Conservation (phyloP, 192 early-diverging fungal species). For the Paraglomus occultum region DNA sequence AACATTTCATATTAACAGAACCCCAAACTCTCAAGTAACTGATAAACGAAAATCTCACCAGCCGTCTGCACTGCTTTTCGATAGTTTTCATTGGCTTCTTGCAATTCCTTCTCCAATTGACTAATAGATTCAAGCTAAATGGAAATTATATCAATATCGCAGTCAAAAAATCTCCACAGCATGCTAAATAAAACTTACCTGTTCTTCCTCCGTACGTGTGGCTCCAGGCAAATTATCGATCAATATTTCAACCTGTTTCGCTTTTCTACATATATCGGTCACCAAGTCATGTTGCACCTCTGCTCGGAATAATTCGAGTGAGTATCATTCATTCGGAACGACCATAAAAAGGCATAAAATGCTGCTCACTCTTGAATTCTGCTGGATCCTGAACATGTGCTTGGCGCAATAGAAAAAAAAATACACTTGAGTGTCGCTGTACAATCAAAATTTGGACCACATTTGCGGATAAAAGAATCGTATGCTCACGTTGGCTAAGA, state of each 20-base stretch:
- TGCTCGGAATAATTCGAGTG: slow-evolving; percentile 1
- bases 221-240: slow-evolving; percentile 45
- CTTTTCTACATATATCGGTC: slow-evolving; percentile 39
- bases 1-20: slow-evolving; percentile 14
- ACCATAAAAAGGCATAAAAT: background rate
- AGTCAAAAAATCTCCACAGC: background rate
- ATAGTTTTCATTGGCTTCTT: slow-evolving; percentile 39
- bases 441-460: background rate
- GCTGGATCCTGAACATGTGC: slow-evolving; percentile 37
- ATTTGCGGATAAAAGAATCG: slow-evolving; percentile 30
- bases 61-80: slow-evolving; percentile 32
- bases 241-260: slow-evolving; percentile 40
- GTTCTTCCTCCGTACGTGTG: slow-evolving; percentile 38
- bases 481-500: slow-evolving; percentile 34
- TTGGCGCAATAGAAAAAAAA: background rate
- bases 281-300: slow-evolving; percentile 38
- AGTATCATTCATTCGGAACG: background rate
- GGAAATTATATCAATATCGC: background rate
- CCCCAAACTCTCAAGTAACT: background rate
- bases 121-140: slow-evolving; percentile 31
- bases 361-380: slow-evolving; percentile 34
- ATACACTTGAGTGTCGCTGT: background rate
- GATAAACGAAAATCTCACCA: slow-evolving; percentile 17
- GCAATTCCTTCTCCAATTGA: slow-evolving; percentile 37
- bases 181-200: slow-evolving; percentile 19